Base-by-base conservation (phyloP, 768 basidiomycete species). In the Leccinum fibrillosum region DNA sequence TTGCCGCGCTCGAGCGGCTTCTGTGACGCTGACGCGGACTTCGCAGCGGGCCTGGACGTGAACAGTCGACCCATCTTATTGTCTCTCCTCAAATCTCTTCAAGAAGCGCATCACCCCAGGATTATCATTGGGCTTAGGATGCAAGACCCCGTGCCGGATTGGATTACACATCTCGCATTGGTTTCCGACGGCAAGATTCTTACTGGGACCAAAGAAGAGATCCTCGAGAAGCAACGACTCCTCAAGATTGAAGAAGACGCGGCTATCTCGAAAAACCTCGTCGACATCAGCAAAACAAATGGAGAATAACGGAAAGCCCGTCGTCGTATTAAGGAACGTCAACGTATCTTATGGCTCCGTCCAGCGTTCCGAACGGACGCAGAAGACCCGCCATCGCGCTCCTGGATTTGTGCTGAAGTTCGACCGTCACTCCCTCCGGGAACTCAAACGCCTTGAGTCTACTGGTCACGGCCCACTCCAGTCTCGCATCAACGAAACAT, bases 1-100 rank as follows among this genome's bases (percentile, higher is more conserved):
- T 7, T 4, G 13, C 52, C 44, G 4, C 50, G 1, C 25, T 47
- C 34, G 21, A 57, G 49, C 37, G 44, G 35, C 4, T 34, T 11
- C 39, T 42, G 15, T 23, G 47, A 32, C 4, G 30, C 50, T 48
- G 37, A 42, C 34, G 34, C 23, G n/a, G 52, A 56, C 51, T 54
- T 17, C 28, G n/a, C 55, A 94, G 92, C 92, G 60, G 93, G 93
- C 1, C 76, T 95, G 12, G 93, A 95, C 64, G 75, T 77, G 4
- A 63, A 78, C 12, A 85, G 80, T 5, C 82, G 92, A 13, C 78
- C 80, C 1, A 73, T 75, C 10, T 72, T 94, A 2, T 72, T 86
- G 6, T 67, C 74, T 7, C 77, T 90, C 17, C 77, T 92, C 10
- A 73, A 77, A n/a, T 64, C 74, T 1, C 72, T 90, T 2, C 85